Conservation (phyloP, 2,329 filamentous ascomycete species). For the Blastomyces gilchristii region DNA sequence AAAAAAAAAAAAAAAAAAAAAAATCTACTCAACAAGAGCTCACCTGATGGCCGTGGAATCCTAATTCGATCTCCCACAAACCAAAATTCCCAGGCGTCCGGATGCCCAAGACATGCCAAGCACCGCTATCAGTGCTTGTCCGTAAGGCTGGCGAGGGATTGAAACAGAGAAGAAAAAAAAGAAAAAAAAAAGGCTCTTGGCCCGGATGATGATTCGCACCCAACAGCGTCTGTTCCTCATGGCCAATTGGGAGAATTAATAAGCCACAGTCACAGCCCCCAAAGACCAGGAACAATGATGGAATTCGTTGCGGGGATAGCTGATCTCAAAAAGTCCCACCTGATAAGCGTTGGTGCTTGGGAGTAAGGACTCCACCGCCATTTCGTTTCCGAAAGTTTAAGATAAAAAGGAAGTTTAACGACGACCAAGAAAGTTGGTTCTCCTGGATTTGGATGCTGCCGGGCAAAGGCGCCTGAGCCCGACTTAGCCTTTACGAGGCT, state of each 20-base stretch:
- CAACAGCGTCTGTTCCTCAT: background rate
- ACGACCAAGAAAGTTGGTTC: background rate
- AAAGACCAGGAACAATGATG: background rate
- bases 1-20: too few relatives aligned
- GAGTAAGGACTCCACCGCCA: conserved; percentile 2
- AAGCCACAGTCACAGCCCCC: background rate
- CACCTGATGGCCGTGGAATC: background rate
- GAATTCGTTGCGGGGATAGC: background rate
- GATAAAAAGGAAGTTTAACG: too few relatives aligned
- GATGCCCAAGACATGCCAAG: conserved; percentile 3
- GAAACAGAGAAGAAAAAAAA: background rate
- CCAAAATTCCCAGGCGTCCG: background rate
- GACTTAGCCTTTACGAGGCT: background rate
- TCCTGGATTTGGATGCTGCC: background rate
- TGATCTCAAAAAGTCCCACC: background rate
- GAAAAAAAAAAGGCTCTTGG: background rate
- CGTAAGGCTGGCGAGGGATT: conserved; percentile 1
- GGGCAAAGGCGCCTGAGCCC: background rate
- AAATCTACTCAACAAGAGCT: background rate
- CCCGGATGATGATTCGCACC: background rate
- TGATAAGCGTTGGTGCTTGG: background rate
- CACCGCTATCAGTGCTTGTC: background rate
- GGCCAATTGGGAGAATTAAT: background rate
- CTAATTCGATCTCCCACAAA: background rate
- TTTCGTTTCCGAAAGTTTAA: conserved; percentile 7